A percentile compares a stretch with the other conserved stretches of the same genome.
phyloP scores from a whole-genome alignment of 805 yeast species.

The Tetrapisispora fleetii region DNA sequence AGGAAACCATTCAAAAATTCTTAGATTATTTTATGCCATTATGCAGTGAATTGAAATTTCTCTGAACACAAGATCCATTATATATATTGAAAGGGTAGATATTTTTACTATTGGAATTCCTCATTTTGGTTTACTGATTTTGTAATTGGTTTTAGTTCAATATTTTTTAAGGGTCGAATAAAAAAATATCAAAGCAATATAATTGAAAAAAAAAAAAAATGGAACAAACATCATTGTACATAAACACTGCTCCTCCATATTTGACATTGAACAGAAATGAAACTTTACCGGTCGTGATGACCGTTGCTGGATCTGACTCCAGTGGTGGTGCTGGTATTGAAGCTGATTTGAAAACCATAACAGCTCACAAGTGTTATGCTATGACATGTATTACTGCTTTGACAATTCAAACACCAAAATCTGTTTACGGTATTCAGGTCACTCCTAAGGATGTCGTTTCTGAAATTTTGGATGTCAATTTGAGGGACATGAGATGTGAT shows the following conservation, averaged over 20 bases:
- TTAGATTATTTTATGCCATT: too few relatives aligned
- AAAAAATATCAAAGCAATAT: neutral
- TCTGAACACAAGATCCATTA: too few relatives aligned
- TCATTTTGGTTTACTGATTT: too few relatives aligned
- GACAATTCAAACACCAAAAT: slow-evolving; percentile 61
- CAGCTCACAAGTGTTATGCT: slow-evolving; percentile 68
- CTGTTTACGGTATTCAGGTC: slow-evolving; percentile 34
- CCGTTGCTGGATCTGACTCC: slow-evolving; percentile 68
- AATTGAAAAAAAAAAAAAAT: neutral
- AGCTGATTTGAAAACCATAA: slow-evolving; percentile 74
- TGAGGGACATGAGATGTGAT: slow-evolving; percentile 52
- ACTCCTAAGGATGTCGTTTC: slow-evolving; percentile 37
- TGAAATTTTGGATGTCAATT: slow-evolving; percentile 42
- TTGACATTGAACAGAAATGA: slow-evolving; percentile 16
- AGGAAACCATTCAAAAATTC: too few relatives aligned
- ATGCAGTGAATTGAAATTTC: too few relatives aligned
- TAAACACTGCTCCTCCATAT: slow-evolving; percentile 27
- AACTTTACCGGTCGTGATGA: slow-evolving; percentile 34
- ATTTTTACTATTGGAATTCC: too few relatives aligned
- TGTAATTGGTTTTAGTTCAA: too few relatives aligned
- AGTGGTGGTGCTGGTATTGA: slow-evolving; percentile 92
- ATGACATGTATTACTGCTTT: slow-evolving; percentile 68
- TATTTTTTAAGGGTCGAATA: neutral
- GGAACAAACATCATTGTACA: slow-evolving; percentile 1
- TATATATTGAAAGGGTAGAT: too few relatives aligned